Conservation (phyloP, 352 stramenopile genomes). For the Globisporangium orthogonon region DNA sequence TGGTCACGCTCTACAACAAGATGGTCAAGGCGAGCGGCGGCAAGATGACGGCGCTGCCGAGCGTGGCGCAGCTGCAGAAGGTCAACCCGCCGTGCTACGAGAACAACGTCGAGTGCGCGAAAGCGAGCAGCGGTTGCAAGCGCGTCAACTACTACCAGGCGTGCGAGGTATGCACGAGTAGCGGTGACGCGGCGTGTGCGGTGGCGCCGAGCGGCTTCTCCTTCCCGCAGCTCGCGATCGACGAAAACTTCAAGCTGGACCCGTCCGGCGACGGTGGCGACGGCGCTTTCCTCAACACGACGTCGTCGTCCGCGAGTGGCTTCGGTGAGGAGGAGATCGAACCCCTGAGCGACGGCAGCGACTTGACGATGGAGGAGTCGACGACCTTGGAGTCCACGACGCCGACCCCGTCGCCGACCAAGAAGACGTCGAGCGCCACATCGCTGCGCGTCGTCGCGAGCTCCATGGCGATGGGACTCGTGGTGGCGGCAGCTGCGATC, state of each 20-base stretch:
- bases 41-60: constrained; percentile 47
- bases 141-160: constrained; percentile 57
- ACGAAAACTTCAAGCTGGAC: constrained; percentile 11
- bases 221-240: constrained; percentile 42
- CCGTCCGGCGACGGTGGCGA: constrained; percentile 1
- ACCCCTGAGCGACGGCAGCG: constrained; percentile 3
- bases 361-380: not conserved
- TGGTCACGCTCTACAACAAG: constrained; percentile 65
- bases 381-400: not conserved
- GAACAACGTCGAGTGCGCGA: constrained; percentile 49
- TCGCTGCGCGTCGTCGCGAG: not conserved
- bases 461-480: not conserved
- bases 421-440: not conserved
- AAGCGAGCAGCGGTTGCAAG: constrained; percentile 34
- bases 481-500: not conserved
- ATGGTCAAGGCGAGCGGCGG: constrained; percentile 16
- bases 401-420: not conserved
- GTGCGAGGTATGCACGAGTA: constrained; percentile 40
- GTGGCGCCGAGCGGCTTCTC: constrained; percentile 27
- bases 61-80: constrained; percentile 24
- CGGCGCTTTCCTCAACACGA: constrained; percentile 7
- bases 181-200: constrained; percentile 21
- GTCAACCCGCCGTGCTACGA: constrained; percentile 66
- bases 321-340: constrained; percentile 3
- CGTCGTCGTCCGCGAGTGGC: constrained; percentile 1